Conservation (phyloP, 192 early-diverging fungal genomes). For the Kappamyces sp. region DNA sequence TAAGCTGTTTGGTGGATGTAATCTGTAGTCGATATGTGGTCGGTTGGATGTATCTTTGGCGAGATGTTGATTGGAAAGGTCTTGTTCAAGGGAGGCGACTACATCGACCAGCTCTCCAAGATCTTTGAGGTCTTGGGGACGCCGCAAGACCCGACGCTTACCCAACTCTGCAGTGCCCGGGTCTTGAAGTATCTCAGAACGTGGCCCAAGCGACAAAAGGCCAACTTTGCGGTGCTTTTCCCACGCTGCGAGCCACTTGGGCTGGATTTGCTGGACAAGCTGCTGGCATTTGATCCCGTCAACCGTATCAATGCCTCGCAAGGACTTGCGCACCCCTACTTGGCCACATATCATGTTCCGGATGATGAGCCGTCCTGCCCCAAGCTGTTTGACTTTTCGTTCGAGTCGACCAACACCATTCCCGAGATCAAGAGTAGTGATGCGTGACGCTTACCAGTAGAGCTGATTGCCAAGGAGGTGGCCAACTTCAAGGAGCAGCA, state of each 20-base stretch:
- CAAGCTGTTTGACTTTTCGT: conserved; percentile 44
- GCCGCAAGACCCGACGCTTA: conserved; percentile 81
- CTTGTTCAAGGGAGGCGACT: conserved; percentile 53
- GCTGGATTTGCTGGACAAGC: conserved; percentile 79
- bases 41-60: conserved; percentile 98
- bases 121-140: conserved; percentile 96
- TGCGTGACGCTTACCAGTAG: conserved; percentile 11
- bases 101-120: conserved; percentile 93
- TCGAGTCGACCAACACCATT: conserved; percentile 46
- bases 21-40: conserved; percentile 86
- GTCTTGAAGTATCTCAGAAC: conserved; percentile 85
- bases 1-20: conserved; percentile 57
- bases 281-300: conserved; percentile 81
- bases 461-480: conserved; percentile 43
- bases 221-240: conserved; percentile 75
- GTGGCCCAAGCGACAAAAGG: conserved; percentile 80
- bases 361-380: conserved; percentile 62
- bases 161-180: conserved; percentile 39
- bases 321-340: conserved; percentile 85
- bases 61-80: conserved; percentile 71
- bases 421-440: conserved; percentile 48
- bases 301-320: conserved; percentile 87
- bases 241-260: conserved; percentile 79
- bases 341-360: conserved; percentile 68
- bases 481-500: conserved; percentile 21